A percentile compares a stretch with the other conserved stretches of the same genome.
Evolutionary conservation across 306 rosid genomes (phyloP).

Genomic region (Quercus agrifolia): DNA sequence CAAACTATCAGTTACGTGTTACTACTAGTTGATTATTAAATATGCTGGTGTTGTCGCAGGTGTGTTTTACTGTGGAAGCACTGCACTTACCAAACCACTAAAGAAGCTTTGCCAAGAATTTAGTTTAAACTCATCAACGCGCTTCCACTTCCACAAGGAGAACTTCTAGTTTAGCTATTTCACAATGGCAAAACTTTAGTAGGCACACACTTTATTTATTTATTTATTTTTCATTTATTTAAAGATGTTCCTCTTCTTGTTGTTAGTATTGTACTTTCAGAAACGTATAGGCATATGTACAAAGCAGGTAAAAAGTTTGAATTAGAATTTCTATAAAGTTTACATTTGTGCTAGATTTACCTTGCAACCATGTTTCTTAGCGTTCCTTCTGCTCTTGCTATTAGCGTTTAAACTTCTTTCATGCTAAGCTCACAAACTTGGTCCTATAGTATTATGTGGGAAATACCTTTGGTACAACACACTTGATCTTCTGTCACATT

Average conservation of each 20-base stretch:
- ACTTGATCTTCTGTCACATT: no score
- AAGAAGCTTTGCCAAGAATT: slow-evolving; percentile 40
- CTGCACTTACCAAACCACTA: slow-evolving; percentile 28
- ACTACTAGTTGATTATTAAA: not conserved
- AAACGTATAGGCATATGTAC: not conserved
- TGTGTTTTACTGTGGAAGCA: slow-evolving; percentile 86
- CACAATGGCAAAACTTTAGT: not conserved
- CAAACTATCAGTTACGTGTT: not conserved
- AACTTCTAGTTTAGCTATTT: slow-evolving; percentile 52
- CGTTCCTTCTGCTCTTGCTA: no score
- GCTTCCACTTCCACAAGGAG: slow-evolving; percentile 86
- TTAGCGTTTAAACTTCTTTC: no score
- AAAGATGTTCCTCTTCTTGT: not conserved
- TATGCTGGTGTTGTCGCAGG: slow-evolving; percentile 48
- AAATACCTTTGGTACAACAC: no score
- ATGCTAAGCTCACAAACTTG: no score
- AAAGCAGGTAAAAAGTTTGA: not conserved
- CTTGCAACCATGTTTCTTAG: no score
- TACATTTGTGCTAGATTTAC: not conserved
- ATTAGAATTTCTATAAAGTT: not conserved
- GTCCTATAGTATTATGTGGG: no score
- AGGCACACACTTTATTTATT: not conserved
- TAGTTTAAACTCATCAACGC: slow-evolving; percentile 38
- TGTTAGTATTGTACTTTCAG: not conserved
- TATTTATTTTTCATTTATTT: not conserved